Percentiles rank a stretch among this genome's conserved stretches.
phyloP scores from a whole-genome alignment of 805 yeast genomes.

The Kazachstania psychrophila region DNA sequence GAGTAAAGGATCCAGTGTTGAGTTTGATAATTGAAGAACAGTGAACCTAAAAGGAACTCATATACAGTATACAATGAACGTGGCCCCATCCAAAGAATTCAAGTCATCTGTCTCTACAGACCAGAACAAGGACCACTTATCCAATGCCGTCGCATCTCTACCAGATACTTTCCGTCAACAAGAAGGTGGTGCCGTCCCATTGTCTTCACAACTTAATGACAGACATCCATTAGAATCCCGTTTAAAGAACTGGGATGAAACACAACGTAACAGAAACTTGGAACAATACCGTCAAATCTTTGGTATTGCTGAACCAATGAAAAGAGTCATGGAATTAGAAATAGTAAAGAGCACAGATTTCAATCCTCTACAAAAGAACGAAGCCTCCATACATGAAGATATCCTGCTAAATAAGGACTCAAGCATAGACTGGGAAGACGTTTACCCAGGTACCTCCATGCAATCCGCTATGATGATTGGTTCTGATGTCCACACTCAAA shows the following conservation, averaged over 20 bases:
- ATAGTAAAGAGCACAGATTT: conserved; percentile 63
- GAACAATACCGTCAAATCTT: conserved; percentile 74
- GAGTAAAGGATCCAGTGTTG: no score
- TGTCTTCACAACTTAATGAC: conserved; percentile 53
- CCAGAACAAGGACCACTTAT: conserved; percentile 40
- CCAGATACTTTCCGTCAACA: conserved; percentile 60
- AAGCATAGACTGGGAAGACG: conserved; percentile 86
- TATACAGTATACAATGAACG: conserved; percentile 31
- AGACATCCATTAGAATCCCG: conserved; percentile 83
- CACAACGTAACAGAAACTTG: conserved; percentile 58
- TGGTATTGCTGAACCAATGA: conserved; percentile 92
- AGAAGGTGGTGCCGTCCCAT: conserved; percentile 48
- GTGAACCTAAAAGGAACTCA: no score
- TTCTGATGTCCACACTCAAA: conserved; percentile 59
- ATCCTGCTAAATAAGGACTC: conserved; percentile 71
- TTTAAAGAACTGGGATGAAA: conserved; percentile 68
- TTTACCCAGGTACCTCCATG: conserved; percentile 44
- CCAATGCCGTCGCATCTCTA: conserved; percentile 59
- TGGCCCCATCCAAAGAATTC: conserved; percentile 46
- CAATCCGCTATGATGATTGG: conserved; percentile 34
- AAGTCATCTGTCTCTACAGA: conserved; percentile 42
- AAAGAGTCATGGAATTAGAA: conserved; percentile 78
- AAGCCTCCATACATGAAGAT: conserved; percentile 52
- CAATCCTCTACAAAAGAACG: conserved; percentile 48
- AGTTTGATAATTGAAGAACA: no score